Evolutionary conservation across 345 rosid species (phyloP), one percentile per base, ranked within the genome.

Genomic region (Gossypium longicalyx): DNA sequence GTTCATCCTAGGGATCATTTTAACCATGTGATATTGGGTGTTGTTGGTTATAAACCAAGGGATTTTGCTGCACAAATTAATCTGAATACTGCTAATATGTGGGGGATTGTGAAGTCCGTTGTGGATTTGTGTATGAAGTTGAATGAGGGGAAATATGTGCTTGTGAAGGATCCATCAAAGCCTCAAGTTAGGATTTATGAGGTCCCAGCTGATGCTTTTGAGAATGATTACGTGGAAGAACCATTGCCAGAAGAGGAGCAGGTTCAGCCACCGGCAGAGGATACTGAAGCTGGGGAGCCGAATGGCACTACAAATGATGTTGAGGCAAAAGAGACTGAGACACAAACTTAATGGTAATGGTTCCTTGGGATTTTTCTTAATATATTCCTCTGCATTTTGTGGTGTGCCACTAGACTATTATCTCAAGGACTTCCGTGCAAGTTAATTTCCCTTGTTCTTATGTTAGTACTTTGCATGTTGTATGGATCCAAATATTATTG

Each of bases 1-100:
- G 98, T 96, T 68, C 98, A 96, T 82, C 99, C 99, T 19, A 92
- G 98, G 73, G 99, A 96, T 84, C 99, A 93, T 72, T 93, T 85
- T 49, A 96, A 96, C 84, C 99, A 96, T 83, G 98, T 91, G 22
- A 93, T 93, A 78, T 76, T 95, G 71, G 94, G 93, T 49, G 92
- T 93, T 80, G 81, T 88, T 76, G 98, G 97, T 64, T 90, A 93
- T 71, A 95, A 95, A 78, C 99, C 99, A 0, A 89, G 73, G 82
- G 98, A 96, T 76, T 96, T 96, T 77, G 95, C 98, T 1, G 73
- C 97, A 2, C 98, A 95, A 87, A 90, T 93, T 43, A 95, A 95
- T 89, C 83, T 95, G 73, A 95, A 88, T 73, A 91, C 97, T 22
- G 27, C 80, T 0, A 93, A 95, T 51, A 95, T 95, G 99, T 95